A percentile compares a stretch with the other conserved stretches of the same genome.
Evolutionary conservation across 495 filamentous ascomycete species (phyloP).

Genomic region (Daldinia loculata): DNA sequence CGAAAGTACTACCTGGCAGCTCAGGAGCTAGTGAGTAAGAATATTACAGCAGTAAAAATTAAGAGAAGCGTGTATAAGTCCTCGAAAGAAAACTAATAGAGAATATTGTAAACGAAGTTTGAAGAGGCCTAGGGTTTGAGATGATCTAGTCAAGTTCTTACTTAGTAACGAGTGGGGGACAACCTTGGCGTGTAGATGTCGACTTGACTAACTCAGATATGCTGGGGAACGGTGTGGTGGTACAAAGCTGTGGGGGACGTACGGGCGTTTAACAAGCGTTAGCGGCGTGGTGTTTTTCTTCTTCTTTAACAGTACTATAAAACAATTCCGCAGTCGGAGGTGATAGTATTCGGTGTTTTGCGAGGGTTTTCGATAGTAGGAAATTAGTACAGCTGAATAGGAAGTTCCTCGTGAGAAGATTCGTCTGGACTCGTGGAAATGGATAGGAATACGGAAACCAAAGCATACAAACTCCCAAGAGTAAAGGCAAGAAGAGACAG

Average conservation of each 20-base stretch:
- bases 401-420: conserved; percentile 5
- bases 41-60: conserved; percentile 24
- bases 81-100: conserved; percentile 1
- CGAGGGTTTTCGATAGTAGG: neutral
- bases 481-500: conserved; percentile 28
- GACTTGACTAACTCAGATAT: conserved; percentile 29
- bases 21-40: conserved; percentile 9
- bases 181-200: conserved; percentile 31
- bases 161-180: conserved; percentile 31
- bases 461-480: conserved; percentile 20
- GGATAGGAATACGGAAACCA: conserved; percentile 17
- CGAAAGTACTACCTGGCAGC: conserved; percentile 9
- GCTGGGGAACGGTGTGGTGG: conserved; percentile 38
- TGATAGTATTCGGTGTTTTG: conserved; percentile 11
- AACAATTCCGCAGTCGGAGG: conserved; percentile 19
- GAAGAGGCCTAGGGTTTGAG: conserved; percentile 24
- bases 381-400: conserved; percentile 15
- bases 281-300: conserved; percentile 10
- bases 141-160: conserved; percentile 23
- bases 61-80: conserved; percentile 20
- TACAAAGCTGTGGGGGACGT: conserved; percentile 37
- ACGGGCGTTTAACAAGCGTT: conserved; percentile 32
- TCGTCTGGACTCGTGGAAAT: conserved; percentile 24
- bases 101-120: conserved; percentile 26
- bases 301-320: conserved; percentile 11